These are phyloP conservation scores for Diplodia mutila DNA, from an alignment of 2,329 filamentous ascomycete species.

Conservation along the genomic window DNA sequence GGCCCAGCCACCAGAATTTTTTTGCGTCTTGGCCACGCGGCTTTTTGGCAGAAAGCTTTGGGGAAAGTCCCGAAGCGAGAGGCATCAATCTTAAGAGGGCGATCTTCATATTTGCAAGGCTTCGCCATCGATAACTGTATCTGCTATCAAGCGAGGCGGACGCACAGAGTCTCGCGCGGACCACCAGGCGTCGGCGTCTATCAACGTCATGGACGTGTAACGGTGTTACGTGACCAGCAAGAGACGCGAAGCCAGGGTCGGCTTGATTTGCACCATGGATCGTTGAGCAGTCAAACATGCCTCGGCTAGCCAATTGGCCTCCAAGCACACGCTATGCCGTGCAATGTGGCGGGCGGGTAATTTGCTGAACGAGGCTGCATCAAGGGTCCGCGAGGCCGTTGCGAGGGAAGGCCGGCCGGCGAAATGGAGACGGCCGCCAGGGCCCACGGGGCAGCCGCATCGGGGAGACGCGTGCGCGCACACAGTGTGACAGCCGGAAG, in stretches of 20 bases:
- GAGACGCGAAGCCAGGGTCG: neutral
- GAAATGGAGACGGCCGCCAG: neutral
- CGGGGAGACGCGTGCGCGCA: neutral
- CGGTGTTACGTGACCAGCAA: neutral
- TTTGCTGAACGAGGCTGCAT: neutral
- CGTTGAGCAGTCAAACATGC: neutral
- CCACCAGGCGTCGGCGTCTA: neutral
- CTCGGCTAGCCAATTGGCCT: neutral
- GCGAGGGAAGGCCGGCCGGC: neutral
- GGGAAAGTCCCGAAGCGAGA: neutral
- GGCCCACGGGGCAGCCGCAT: neutral
- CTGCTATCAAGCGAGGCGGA: constrained; percentile 9
- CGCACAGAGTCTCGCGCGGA: constrained; percentile 4
- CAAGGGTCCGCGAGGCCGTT: neutral
- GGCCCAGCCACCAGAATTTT: neutral
- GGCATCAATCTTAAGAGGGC: neutral
- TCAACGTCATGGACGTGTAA: neutral
- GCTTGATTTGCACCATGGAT: neutral
- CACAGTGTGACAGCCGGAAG: too few species aligned
- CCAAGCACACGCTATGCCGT: neutral
- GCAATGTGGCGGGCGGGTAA: neutral
- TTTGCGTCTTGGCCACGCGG: constrained; percentile 9
- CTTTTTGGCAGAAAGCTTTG: neutral
- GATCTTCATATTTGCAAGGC: constrained; percentile 13
- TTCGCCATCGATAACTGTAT: constrained; percentile 9